These are phyloP conservation scores for Dysphania ambrosioides DNA, from an alignment of 148 eudicot genomes.

Conservation along the genomic window DNA sequence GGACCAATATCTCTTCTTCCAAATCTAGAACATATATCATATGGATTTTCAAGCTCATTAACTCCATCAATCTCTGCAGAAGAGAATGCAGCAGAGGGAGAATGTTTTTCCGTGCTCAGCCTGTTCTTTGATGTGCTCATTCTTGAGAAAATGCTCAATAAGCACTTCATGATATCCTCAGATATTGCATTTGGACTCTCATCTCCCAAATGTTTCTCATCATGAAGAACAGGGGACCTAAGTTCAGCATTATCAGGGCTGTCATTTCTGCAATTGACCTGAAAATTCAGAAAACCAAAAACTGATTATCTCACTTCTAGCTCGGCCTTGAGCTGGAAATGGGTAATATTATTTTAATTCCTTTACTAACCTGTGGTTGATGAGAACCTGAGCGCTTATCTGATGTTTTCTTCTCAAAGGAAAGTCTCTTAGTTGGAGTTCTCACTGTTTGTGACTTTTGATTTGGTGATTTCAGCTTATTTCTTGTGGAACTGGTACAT, in stretches of 20 bases:
- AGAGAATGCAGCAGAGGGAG: constrained; percentile 24
- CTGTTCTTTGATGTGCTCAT: constrained; percentile 42
- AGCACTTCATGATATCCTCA: constrained; percentile 56
- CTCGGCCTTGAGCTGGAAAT: not conserved
- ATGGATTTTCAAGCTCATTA: constrained; percentile 57
- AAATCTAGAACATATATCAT: constrained; percentile 42
- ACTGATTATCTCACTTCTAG: constrained; percentile 12
- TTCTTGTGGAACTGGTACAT: constrained; percentile 26
- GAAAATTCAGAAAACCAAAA: constrained; percentile 31
- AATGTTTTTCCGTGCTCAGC: constrained; percentile 32
- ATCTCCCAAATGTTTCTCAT: constrained; percentile 30
- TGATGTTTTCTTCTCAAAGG: constrained; percentile 29
- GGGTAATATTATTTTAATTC: not conserved
- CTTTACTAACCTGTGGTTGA: constrained; percentile 36
- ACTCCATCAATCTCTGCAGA: constrained; percentile 16
- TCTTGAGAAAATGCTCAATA: constrained; percentile 51
- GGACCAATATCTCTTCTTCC: constrained; percentile 57
- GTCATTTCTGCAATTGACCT: constrained; percentile 42
- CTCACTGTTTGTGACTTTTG: constrained; percentile 29
- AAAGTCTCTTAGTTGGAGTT: constrained; percentile 41
- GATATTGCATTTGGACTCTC: constrained; percentile 58
- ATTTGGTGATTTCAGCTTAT: constrained; percentile 35
- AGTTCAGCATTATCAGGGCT: constrained; percentile 30
- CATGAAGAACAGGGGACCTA: constrained; percentile 25
- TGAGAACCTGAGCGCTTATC: constrained; percentile 36